Percentiles rank a stretch among this genome's conserved stretches.
Conservation (phyloP, 495 filamentous ascomycete genomes). For the Staphylotrichum longicolle region DNA sequence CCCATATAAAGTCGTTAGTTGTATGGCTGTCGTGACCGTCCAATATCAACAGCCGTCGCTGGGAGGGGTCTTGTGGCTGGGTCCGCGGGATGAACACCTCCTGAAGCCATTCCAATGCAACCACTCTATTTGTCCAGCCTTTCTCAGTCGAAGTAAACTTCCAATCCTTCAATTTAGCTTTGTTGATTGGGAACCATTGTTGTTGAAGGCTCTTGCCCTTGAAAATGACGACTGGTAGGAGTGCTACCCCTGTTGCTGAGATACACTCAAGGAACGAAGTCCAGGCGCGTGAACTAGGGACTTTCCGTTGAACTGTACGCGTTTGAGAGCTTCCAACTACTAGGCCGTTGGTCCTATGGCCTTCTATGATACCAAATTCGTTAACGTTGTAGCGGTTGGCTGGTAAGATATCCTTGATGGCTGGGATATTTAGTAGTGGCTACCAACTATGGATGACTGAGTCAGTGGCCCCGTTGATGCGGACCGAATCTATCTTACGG, state of each 20-base stretch:
- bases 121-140: conserved; percentile 12
- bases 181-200: conserved; percentile 8
- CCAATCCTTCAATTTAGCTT: conserved; percentile 1
- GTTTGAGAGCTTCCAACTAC: conserved; percentile 6
- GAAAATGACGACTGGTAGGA: conserved; percentile 10
- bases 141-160: conserved; percentile 10
- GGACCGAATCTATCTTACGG: background rate
- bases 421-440: background rate
- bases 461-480: background rate
- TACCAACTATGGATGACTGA: background rate
- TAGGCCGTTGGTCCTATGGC: conserved; percentile 6
- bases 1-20: conserved; percentile 15
- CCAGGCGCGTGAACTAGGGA: conserved; percentile 1
- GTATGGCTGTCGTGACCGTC: conserved; percentile 29
- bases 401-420: conserved; percentile 8
- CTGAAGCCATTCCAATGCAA: conserved; percentile 15
- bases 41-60: conserved; percentile 32
- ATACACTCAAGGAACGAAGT: conserved; percentile 14
- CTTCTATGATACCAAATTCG: conserved; percentile 8
- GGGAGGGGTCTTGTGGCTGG: conserved; percentile 15
- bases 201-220: conserved; percentile 16
- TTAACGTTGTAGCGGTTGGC: conserved; percentile 11
- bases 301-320: too few relatives aligned
- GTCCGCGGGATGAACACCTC: conserved; percentile 21
- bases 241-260: conserved; percentile 4